Percentiles rank a stretch among this genome's conserved stretches.
Conservation (phyloP, 2,329 filamentous ascomycete species). For the Ambrosiella beaveri region DNA sequence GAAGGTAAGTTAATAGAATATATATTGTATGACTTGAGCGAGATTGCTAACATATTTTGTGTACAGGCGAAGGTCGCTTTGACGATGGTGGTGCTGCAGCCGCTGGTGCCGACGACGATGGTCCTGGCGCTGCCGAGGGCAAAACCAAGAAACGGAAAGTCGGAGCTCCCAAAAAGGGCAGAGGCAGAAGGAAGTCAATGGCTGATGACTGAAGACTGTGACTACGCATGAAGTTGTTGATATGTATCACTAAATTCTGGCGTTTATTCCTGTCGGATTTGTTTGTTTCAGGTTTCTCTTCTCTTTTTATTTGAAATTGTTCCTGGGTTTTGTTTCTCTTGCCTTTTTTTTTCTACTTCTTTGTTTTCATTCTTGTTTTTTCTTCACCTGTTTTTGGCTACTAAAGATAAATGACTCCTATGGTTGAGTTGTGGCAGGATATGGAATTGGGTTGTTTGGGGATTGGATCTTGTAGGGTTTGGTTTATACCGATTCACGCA, state of each 20-base stretch:
- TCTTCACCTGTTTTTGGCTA: neutral
- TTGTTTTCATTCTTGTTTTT: neutral
- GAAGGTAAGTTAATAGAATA: slow-evolving; percentile 59
- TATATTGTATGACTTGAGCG: neutral
- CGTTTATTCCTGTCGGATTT: neutral
- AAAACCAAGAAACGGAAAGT: slow-evolving; percentile 40
- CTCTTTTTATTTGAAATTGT: neutral
- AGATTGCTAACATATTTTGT: slow-evolving; percentile 16
- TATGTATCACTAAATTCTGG: neutral
- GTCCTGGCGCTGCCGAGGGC: slow-evolving; percentile 39
- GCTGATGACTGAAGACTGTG: neutral
- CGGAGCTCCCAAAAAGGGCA: slow-evolving; percentile 35
- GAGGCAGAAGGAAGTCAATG: slow-evolving; percentile 19
- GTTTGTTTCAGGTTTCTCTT: neutral
- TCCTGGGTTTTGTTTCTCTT: neutral
- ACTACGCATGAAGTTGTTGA: neutral
- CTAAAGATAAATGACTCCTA: neutral
- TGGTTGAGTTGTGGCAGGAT: neutral
- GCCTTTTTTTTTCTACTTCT: neutral
- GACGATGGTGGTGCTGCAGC: slow-evolving; percentile 69
- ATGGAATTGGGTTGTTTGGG: neutral
- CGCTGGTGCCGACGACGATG: slow-evolving; percentile 67
- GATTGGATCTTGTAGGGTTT: too few species aligned
- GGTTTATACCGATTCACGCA: too few species aligned
- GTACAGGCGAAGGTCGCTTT: slow-evolving; percentile 81